Conservation (phyloP, 2,329 filamentous ascomycete genomes). For the Cryphonectria radicalis region DNA sequence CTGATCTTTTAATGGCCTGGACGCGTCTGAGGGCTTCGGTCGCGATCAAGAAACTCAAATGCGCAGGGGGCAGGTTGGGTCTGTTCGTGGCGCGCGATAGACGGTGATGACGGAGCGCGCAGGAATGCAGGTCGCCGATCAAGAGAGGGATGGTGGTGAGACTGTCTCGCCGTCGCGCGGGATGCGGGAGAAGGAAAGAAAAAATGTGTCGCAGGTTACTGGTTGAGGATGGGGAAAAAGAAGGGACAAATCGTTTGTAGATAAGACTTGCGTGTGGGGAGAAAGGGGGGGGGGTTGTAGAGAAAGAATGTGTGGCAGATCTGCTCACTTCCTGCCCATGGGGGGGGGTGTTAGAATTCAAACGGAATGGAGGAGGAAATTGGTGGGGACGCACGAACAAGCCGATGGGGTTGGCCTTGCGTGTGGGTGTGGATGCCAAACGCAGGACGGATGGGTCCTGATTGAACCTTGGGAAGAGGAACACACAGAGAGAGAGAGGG, state of each 20-base stretch:
- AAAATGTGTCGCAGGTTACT: slow-evolving; percentile 4
- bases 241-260: slow-evolving; percentile 14
- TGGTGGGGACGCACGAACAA: slow-evolving; percentile 20
- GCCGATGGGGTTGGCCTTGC: neutral
- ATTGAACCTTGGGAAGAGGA: neutral
- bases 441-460: neutral
- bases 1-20: slow-evolving; percentile 14
- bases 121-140: slow-evolving; percentile 18
- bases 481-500: too few species aligned
- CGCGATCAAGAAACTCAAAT: slow-evolving; percentile 23
- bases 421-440: neutral
- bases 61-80: slow-evolving; percentile 12
- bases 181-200: neutral
- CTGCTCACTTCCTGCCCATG: slow-evolving; percentile 17
- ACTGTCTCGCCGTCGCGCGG: slow-evolving; percentile 14
- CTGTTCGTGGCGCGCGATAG: slow-evolving; percentile 16
- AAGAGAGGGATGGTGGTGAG: slow-evolving; percentile 9
- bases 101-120: slow-evolving; percentile 14
- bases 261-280: slow-evolving; percentile 15
- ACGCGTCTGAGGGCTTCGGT: slow-evolving; percentile 15
- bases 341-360: slow-evolving; percentile 13
- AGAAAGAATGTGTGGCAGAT: slow-evolving; percentile 24
- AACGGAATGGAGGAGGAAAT: slow-evolving; percentile 25
- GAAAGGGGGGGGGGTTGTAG: slow-evolving; percentile 15
- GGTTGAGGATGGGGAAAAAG: slow-evolving; percentile 2